Percentiles rank a stretch among this genome's conserved stretches.
These are phyloP conservation scores for Digitaria exilis DNA, from an alignment of 202 grass and related monocot species.

Conservation along the genomic window DNA sequence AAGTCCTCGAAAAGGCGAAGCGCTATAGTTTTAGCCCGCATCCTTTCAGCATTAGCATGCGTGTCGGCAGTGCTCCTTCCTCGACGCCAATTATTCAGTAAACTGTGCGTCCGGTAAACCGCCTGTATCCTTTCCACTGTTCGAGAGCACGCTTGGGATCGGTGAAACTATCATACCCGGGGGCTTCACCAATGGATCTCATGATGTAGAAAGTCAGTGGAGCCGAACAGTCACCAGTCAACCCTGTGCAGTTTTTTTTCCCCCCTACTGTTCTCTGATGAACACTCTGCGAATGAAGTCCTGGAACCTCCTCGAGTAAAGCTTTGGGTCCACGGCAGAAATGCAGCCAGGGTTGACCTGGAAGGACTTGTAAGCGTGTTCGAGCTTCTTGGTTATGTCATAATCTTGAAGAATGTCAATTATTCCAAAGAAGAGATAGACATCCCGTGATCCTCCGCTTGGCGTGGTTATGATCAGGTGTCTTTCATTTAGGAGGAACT, in stretches of 20 bases:
- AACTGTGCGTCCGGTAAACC: conserved; percentile 37
- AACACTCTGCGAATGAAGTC: conserved; percentile 65
- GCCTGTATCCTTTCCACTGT: conserved; percentile 32
- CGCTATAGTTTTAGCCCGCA: conserved; percentile 46
- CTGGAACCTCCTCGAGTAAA: conserved; percentile 68
- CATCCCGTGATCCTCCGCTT: conserved; percentile 45
- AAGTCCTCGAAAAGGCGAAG: conserved; percentile 47
- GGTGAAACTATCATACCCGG: conserved; percentile 33
- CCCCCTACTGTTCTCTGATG: conserved; percentile 42
- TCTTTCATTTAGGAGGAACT: conserved; percentile 51
- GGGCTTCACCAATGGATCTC: conserved; percentile 49
- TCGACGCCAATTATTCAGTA: conserved; percentile 48
- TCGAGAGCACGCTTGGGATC: conserved; percentile 54
- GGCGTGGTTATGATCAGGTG: conserved; percentile 47
- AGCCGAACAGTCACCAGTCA: conserved; percentile 5
- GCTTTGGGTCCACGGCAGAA: conserved; percentile 67
- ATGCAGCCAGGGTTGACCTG: conserved; percentile 59
- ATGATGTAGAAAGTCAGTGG: conserved; percentile 47
- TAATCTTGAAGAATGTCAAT: conserved; percentile 72
- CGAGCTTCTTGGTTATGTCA: conserved; percentile 63
- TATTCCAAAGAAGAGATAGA: conserved; percentile 69
- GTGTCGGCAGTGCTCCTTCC: conserved; percentile 48
- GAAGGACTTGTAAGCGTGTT: conserved; percentile 75
- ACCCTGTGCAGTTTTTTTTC: conserved; percentile 7
- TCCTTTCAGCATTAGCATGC: conserved; percentile 56